Percentiles rank a stretch among this genome's conserved stretches.
phyloP scores from a whole-genome alignment of 148 eudicot species.

The Chenopodium berlandieri region DNA sequence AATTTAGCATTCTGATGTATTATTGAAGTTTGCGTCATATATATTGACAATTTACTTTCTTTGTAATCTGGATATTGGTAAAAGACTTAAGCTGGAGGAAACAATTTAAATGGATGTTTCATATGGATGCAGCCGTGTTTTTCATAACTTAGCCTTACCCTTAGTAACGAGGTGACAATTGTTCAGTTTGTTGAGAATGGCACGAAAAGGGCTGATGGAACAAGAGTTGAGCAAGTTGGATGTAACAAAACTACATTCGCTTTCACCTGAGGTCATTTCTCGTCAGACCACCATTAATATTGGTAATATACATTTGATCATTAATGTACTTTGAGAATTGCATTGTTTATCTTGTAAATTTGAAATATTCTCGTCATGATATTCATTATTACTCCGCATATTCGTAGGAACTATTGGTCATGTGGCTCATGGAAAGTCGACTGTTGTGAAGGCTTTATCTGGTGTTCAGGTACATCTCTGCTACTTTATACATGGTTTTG shows the following conservation, averaged over 20 bases:
- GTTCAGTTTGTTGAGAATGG: slow-evolving; percentile 40
- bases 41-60: too few relatives aligned
- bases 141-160: too few relatives aligned
- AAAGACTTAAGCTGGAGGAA: too few relatives aligned
- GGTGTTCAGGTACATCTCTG: slow-evolving; percentile 71
- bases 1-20: too few relatives aligned
- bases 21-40: too few relatives aligned
- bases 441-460: slow-evolving; percentile 95
- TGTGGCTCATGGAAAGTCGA: slow-evolving; percentile 99
- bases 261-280: slow-evolving; percentile 94
- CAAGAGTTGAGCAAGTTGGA: slow-evolving; percentile 94
- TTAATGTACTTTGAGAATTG: background rate
- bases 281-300: slow-evolving; percentile 95
- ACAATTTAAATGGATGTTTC: too few relatives aligned
- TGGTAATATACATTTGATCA: slow-evolving; percentile 40
- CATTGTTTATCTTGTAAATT: background rate
- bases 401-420: slow-evolving; percentile 89
- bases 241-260: slow-evolving; percentile 76
- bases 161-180: too few relatives aligned
- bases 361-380: slow-evolving; percentile 1
- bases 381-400: background rate
- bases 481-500: too few relatives aligned
- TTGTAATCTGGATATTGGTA: too few relatives aligned
- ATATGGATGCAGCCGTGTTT: too few relatives aligned
- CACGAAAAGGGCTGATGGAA: slow-evolving; percentile 90